phyloP scores from a whole-genome alignment of 2,329 filamentous ascomycete species.

The Graphilbum ipis-grandicollis region DNA sequence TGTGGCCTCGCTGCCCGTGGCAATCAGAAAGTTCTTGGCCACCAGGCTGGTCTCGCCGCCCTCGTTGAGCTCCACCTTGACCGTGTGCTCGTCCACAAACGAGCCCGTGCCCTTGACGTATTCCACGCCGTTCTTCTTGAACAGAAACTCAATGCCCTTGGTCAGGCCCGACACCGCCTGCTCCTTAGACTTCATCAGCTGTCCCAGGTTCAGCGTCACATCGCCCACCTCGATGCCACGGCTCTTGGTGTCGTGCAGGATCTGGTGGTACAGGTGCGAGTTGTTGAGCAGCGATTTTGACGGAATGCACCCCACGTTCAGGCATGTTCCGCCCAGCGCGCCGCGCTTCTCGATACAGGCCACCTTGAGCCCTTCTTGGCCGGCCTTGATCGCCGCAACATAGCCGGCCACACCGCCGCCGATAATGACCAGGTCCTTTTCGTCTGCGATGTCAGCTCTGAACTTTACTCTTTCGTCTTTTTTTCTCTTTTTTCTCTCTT shows the following conservation, averaged over 20 bases:
- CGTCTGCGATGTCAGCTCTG: conserved; percentile 34
- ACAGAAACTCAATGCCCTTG: conserved; percentile 92
- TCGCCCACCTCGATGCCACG: conserved; percentile 95
- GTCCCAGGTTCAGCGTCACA: conserved; percentile 84
- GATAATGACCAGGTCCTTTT: conserved; percentile 95
- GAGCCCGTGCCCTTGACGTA: conserved; percentile 89
- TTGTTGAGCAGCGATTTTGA: conserved; percentile 99
- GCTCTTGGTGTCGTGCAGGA: conserved; percentile 91
- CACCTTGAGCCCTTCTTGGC: conserved; percentile 92
- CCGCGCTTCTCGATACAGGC: conserved; percentile 98
- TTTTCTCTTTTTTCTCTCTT: no score
- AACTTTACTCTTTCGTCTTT: no score
- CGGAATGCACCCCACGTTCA: conserved; percentile 98
- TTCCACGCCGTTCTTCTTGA: conserved; percentile 99
- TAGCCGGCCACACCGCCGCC: conserved; percentile 97
- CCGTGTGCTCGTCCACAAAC: conserved; percentile 75
- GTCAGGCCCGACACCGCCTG: conserved; percentile 75
- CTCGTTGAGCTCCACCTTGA: conserved; percentile 79
- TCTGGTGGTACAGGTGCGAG: conserved; percentile 94
- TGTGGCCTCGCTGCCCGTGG: conserved; percentile 86
- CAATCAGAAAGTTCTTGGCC: conserved; percentile 96
- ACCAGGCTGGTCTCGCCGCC: conserved; percentile 76
- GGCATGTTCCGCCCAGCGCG: conserved; percentile 82
- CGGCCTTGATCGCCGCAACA: conserved; percentile 97
- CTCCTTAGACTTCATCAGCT: conserved; percentile 99